Base-by-base conservation (phyloP, 73 alveolate species). In the Tetrahymena borealis region DNA sequence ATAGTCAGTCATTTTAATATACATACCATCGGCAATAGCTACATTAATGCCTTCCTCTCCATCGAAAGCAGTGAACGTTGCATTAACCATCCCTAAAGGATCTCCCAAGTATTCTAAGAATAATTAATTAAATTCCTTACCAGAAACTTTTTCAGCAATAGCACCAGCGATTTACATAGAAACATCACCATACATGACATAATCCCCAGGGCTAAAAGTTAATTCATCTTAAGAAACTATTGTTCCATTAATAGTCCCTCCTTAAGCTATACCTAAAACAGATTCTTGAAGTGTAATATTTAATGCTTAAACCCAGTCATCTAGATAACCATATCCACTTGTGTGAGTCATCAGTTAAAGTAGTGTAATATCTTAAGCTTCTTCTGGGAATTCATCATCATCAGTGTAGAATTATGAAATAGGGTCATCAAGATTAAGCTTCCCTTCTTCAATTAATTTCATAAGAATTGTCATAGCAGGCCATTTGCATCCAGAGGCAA, bases 401-500 rank as follows among this genome's bases (percentile, higher is more conserved):
- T 91, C 35, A 8, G 38, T 3, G 40, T 39, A 78, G 4, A 91
- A 42, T 39, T 42, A 10, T 3, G 85, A 60, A 2, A 60, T 79
- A 24, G 38, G 38, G 8, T 37, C 39, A 39, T 31, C 24, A 39
- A 91, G 91, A 40, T 15, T 91, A 33, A 91, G 32, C 38, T 42
- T 33, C 1, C 94, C 94, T 31, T 42, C 28, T 32, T 91, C 94
- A 40, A 91, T 90, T 20, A 91, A 32, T 11, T 91, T 91, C 94
- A 91, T 91, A 42, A 91, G 38, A 10, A 24, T 32, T 7, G 94
- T 37, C 94, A 91, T 91, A 0, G 94, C 94, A 39, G 40, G 78
- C 94, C 94, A 91, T 91, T 91, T 91, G 15, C 94, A 91, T 16
- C 94, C 94, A 91, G 94, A 91, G 20, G 94, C 94, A 28, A 91